phyloP scores from a whole-genome alignment of 306 rosid genomes.

The Citrullus mucosospermus region DNA sequence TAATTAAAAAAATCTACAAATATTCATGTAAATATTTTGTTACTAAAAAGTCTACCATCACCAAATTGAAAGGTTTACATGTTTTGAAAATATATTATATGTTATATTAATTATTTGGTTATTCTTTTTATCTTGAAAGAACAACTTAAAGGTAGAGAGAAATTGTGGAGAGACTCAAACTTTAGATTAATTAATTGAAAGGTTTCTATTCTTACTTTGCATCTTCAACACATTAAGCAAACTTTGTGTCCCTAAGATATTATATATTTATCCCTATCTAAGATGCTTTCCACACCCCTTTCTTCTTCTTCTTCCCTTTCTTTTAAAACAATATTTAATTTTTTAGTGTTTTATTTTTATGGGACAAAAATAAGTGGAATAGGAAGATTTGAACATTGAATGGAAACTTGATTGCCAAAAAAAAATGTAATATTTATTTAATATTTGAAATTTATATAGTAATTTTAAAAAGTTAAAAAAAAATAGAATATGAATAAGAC shows the following conservation, averaged over 20 bases:
- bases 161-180: constrained; percentile 15
- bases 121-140: constrained; percentile 9
- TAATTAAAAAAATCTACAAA: neutral
- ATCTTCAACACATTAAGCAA: constrained; percentile 26
- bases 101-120: neutral
- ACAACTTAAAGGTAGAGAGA: constrained; percentile 9
- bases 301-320: constrained; percentile 6
- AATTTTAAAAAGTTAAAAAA: neutral
- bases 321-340: neutral
- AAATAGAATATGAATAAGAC: neutral
- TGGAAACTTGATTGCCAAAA: neutral
- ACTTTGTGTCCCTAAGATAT: constrained; percentile 18
- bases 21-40: neutral
- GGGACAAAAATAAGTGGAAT: neutral
- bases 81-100: neutral
- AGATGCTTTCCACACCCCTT: constrained; percentile 23
- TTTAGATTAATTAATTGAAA: constrained; percentile 14
- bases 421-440: neutral
- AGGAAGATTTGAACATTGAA: neutral
- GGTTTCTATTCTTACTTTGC: constrained; percentile 20
- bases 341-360: neutral
- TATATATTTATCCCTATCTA: constrained; percentile 2
- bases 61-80: constrained; percentile 2
- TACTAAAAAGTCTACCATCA: neutral
- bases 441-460: neutral